A percentile compares a stretch with the other conserved stretches of the same genome.
These are phyloP conservation scores for Bisporella sp. DNA, from an alignment of 2,329 filamentous ascomycete genomes.

Conservation along the genomic window DNA sequence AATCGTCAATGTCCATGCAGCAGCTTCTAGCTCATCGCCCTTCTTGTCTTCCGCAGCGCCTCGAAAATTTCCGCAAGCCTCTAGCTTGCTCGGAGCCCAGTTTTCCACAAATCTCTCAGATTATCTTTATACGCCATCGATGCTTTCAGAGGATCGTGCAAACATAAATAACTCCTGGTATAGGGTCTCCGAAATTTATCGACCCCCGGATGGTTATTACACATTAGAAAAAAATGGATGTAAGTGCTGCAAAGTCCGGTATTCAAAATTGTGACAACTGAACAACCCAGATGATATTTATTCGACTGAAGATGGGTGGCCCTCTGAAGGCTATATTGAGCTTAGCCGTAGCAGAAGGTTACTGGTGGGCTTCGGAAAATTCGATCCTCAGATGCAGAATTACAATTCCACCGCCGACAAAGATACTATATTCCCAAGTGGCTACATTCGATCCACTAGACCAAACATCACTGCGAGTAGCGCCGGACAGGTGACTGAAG, in stretches of 20 bases:
- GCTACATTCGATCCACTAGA: conserved; percentile 34
- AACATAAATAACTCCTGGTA: conserved; percentile 56
- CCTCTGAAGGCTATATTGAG: conserved; percentile 51
- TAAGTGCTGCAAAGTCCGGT: neutral
- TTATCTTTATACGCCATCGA: conserved; percentile 46
- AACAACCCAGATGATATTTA: conserved; percentile 21
- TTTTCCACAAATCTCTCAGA: conserved; percentile 40
- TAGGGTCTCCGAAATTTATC: conserved; percentile 30
- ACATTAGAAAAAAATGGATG: conserved; percentile 22
- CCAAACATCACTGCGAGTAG: conserved; percentile 27
- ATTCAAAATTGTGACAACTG: conserved; percentile 12
- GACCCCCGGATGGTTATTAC: conserved; percentile 47
- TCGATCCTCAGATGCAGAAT: conserved; percentile 48
- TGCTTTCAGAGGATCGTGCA: conserved; percentile 42
- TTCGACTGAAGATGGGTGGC: conserved; percentile 55
- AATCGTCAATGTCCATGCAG: conserved; percentile 53
- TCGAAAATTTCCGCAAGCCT: conserved; percentile 35
- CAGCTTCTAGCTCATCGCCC: conserved; percentile 36
- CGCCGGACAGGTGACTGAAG: conserved; percentile 36
- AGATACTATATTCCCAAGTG: conserved; percentile 41
- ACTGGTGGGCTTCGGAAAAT: conserved; percentile 45
- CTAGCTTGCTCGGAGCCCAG: conserved; percentile 38
- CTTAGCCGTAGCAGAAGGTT: conserved; percentile 45
- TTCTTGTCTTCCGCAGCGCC: conserved; percentile 34
- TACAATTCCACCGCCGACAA: conserved; percentile 49